Conservation (phyloP, 768 basidiomycete species). For the Lanmaoa rubissima region DNA sequence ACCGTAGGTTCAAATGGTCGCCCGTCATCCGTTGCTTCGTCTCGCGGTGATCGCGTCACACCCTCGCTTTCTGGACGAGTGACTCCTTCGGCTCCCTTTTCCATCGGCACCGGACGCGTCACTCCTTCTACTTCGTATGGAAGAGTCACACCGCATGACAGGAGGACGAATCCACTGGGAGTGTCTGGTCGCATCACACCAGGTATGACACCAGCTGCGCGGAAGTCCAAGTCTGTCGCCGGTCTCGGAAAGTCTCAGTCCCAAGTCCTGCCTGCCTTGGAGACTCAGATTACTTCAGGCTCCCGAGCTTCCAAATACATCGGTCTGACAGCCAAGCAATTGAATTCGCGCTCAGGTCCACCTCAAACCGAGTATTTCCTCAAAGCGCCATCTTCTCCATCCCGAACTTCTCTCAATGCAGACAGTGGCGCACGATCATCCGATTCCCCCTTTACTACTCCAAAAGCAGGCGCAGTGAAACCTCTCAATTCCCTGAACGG, state of each 20-base stretch:
- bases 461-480: slow-evolving; percentile 49
- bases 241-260: slow-evolving; percentile 35
- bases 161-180: slow-evolving; percentile 26
- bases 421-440: slow-evolving; percentile 38
- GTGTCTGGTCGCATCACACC: slow-evolving; percentile 52
- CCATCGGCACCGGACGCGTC: slow-evolving; percentile 44
- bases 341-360: slow-evolving; percentile 45
- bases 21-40: slow-evolving; percentile 80
- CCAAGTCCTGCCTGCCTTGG: slow-evolving; percentile 22
- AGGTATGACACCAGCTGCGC: slow-evolving; percentile 28
- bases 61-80: slow-evolving; percentile 44
- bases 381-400: slow-evolving; percentile 35
- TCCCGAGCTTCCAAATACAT: slow-evolving; percentile 84
- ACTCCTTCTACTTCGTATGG: slow-evolving; percentile 56
- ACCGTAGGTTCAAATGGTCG: slow-evolving; percentile 61
- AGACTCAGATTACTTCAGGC: slow-evolving; percentile 66
- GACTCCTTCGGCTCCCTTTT: slow-evolving; percentile 43
- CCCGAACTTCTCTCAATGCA: slow-evolving; percentile 36
- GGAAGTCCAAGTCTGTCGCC: slow-evolving; percentile 32
- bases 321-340: slow-evolving; percentile 80
- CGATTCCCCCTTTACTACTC: slow-evolving; percentile 65
- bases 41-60: slow-evolving; percentile 46
- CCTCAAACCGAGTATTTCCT: slow-evolving; percentile 20
- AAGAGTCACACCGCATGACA: slow-evolving; percentile 37
- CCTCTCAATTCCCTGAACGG: slow-evolving; percentile 9